A percentile compares a stretch with the other conserved stretches of the same genome.
phyloP scores from a whole-genome alignment of 1,284 basidiomycete species.

The Coniferiporia weirii region DNA sequence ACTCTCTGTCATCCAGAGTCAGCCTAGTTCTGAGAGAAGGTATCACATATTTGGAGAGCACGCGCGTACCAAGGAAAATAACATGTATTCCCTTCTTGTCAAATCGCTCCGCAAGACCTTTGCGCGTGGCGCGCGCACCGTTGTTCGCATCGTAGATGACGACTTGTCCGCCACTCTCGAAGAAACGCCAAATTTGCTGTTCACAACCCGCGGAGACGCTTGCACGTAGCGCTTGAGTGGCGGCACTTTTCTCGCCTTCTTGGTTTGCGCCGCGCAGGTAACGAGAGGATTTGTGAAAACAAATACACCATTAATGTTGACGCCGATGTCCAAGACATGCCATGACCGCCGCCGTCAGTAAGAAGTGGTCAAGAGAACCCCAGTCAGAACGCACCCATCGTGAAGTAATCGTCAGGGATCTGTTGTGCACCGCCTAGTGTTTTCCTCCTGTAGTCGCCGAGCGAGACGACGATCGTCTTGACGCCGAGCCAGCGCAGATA shows the following conservation, averaged over 20 bases:
- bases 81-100: slow-evolving; percentile 83
- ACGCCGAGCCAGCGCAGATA: slow-evolving; percentile 98
- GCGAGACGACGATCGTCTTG: slow-evolving; percentile 89
- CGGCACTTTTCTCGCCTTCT: slow-evolving; percentile 67
- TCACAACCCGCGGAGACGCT: slow-evolving; percentile 80
- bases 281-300: not conserved
- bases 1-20: slow-evolving; percentile 51
- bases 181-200: slow-evolving; percentile 85
- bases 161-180: slow-evolving; percentile 82
- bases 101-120: slow-evolving; percentile 79
- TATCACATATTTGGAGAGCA: not conserved
- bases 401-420: slow-evolving; percentile 91
- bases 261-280: slow-evolving; percentile 12
- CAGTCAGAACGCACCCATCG: slow-evolving; percentile 49
- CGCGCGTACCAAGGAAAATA: slow-evolving; percentile 76
- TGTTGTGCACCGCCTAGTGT: slow-evolving; percentile 84
- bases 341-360: not conserved
- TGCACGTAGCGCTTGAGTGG: slow-evolving; percentile 74
- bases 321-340: not conserved
- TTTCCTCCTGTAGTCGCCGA: slow-evolving; percentile 93
- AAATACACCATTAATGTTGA: not conserved
- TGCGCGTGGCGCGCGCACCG: slow-evolving; percentile 65
- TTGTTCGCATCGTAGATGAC: slow-evolving; percentile 99
- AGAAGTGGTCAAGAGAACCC: not conserved
- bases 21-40: not conserved